Conservation (phyloP, 345 rosid genomes). For the Euclidium syriacum region DNA sequence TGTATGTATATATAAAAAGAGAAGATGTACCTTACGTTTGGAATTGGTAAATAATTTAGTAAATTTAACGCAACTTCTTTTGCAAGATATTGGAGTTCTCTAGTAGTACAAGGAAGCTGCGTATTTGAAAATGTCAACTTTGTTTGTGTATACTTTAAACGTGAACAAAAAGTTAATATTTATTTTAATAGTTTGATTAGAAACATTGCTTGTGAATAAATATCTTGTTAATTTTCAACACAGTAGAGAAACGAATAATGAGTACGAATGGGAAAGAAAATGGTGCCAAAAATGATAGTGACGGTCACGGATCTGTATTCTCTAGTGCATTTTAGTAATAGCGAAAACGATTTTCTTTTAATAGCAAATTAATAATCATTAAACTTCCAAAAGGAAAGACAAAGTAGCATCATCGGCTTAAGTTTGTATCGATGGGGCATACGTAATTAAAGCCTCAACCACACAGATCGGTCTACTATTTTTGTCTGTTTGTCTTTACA, state of each 20-base stretch:
- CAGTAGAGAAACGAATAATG: constrained; percentile 7
- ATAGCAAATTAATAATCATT: constrained; percentile 6
- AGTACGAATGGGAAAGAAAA: neutral
- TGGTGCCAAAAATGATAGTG: constrained; percentile 5
- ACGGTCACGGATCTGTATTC: constrained; percentile 13
- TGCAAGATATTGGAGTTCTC: constrained; percentile 12
- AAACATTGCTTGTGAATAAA: neutral
- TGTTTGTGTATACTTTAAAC: neutral
- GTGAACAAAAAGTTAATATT: neutral
- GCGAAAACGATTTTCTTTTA: neutral
- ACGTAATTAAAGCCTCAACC: constrained; percentile 1
- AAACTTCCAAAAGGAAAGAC: constrained; percentile 1
- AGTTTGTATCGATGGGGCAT: constrained; percentile 16
- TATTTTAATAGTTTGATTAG: neutral
- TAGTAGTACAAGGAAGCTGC: constrained; percentile 16
- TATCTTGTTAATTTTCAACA: neutral
- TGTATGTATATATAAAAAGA: neutral
- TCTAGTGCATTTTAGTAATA: neutral
- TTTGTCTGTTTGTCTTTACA: neutral
- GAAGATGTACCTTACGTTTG: constrained; percentile 20
- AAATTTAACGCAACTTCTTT: neutral
- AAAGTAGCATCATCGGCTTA: constrained; percentile 9
- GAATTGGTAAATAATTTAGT: neutral
- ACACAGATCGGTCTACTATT: neutral
- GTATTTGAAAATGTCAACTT: constrained; percentile 16